These are phyloP conservation scores for Straminergon stramineum DNA, from an alignment of 225 moss, liverwort and hornwort genomes.

Conservation along the genomic window DNA sequence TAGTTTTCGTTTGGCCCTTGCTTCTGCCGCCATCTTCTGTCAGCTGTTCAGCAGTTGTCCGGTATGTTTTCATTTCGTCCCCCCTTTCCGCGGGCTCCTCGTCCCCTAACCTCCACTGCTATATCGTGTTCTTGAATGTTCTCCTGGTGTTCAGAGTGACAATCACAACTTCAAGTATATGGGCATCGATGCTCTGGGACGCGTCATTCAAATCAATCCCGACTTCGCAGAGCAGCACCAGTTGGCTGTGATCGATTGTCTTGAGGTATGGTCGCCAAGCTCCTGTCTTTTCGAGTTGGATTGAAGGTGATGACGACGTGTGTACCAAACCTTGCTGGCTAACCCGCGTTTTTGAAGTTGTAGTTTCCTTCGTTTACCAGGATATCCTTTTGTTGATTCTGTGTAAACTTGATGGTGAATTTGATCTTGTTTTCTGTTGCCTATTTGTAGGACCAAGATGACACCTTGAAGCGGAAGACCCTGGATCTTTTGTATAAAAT, in stretches of 20 bases:
- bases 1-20: not conserved
- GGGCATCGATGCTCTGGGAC: constrained; percentile 94
- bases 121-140: not conserved
- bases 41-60: not conserved
- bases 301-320: not conserved
- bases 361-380: not conserved
- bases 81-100: not conserved
- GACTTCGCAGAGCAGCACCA: constrained; percentile 97
- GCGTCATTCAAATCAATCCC: constrained; percentile 86
- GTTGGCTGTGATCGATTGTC: constrained; percentile 92
- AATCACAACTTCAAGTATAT: constrained; percentile 98
- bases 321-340: not conserved
- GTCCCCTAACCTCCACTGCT: not conserved
- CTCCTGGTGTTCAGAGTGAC: constrained; percentile 25
- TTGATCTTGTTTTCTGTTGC: not conserved
- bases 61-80: not conserved
- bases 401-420: not conserved
- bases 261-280: constrained; percentile 43
- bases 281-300: not conserved
- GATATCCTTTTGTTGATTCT: not conserved
- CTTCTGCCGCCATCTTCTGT: not conserved
- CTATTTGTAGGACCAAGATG: constrained; percentile 84
- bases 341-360: not conserved
- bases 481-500: constrained; percentile 95
- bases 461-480: constrained; percentile 94